These are phyloP conservation scores for Penicillium aurantiogriseum DNA, from an alignment of 2,329 filamentous ascomycete genomes.

Conservation along the genomic window DNA sequence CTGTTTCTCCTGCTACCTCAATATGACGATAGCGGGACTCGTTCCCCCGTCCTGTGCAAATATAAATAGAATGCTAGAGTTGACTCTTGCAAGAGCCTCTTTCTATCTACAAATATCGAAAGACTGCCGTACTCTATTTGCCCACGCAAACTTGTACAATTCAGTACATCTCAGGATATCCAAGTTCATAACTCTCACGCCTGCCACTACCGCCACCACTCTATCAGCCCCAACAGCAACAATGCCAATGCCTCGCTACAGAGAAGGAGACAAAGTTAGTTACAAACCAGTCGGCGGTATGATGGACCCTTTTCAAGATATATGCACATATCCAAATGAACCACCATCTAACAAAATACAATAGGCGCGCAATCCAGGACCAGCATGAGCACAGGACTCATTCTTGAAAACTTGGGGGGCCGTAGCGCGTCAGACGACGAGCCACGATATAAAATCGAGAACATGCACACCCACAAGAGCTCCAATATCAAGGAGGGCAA, in stretches of 20 bases:
- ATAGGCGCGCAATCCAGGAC: conserved; percentile 43
- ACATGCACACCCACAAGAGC: conserved; percentile 8
- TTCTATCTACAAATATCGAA: background rate
- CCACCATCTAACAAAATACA: background rate
- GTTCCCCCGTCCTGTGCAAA: background rate
- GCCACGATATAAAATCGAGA: conserved; percentile 41
- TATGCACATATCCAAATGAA: background rate
- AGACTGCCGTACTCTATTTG: background rate
- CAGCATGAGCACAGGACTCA: conserved; percentile 37
- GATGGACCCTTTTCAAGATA: conserved; percentile 1
- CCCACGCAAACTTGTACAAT: background rate
- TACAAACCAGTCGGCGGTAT: conserved; percentile 47
- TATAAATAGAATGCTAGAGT: background rate
- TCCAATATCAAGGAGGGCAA: conserved; percentile 33
- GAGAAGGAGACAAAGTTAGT: conserved; percentile 37
- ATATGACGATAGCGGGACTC: conserved; percentile 13
- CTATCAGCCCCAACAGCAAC: background rate
- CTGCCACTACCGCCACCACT: background rate
- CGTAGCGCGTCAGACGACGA: conserved; percentile 34
- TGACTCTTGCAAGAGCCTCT: background rate
- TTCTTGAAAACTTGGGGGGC: conserved; percentile 35
- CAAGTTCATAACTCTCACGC: background rate
- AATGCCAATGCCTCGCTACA: conserved; percentile 34
- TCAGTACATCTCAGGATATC: background rate
- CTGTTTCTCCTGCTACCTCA: conserved; percentile 7